A percentile compares a stretch with the other conserved stretches of the same genome.
Conservation (phyloP, 2,329 filamentous ascomycete genomes). For the Stachybotrys elegans region DNA sequence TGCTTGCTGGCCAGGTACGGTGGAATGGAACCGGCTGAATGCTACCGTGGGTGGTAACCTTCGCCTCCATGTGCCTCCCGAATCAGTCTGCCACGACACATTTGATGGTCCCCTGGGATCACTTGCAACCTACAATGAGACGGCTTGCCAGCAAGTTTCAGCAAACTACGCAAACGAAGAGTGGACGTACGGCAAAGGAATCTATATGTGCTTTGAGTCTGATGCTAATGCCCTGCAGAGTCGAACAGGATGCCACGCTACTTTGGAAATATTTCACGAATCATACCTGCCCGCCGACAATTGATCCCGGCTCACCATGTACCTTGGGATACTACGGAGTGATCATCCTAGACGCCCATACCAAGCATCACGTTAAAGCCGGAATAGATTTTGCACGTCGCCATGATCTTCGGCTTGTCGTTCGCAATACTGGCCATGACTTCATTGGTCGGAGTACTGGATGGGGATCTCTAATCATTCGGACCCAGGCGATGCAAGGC, state of each 20-base stretch:
- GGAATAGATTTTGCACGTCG: conserved; percentile 33
- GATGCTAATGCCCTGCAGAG: conserved; percentile 8
- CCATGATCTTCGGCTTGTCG: conserved; percentile 46
- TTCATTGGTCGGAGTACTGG: conserved; percentile 53
- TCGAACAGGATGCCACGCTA: conserved; percentile 21
- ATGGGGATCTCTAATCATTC: conserved; percentile 48
- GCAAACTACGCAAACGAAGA: conserved; percentile 25
- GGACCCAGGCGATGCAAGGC: conserved; percentile 47
- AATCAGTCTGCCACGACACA: conserved; percentile 28
- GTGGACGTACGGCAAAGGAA: conserved; percentile 28
- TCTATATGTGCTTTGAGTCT: not conserved
- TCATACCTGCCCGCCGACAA: conserved; percentile 20
- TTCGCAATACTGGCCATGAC: conserved; percentile 55
- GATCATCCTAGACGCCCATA: conserved; percentile 20
- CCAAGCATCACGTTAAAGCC: not conserved
- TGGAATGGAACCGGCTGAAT: conserved; percentile 25
- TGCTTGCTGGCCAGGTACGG: conserved; percentile 22
- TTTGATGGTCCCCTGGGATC: conserved; percentile 31
- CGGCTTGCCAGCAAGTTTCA: conserved; percentile 24
- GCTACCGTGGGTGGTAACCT: conserved; percentile 30
- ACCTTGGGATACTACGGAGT: conserved; percentile 33
- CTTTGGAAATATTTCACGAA: conserved; percentile 40
- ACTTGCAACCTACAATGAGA: conserved; percentile 29
- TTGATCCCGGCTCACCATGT: conserved; percentile 25
- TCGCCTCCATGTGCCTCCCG: conserved; percentile 21